Evolutionary conservation across 805 yeast genomes (phyloP), one percentile per base, ranked within the genome.

Genomic region (Maudiozyma pseudohumilis): DNA sequence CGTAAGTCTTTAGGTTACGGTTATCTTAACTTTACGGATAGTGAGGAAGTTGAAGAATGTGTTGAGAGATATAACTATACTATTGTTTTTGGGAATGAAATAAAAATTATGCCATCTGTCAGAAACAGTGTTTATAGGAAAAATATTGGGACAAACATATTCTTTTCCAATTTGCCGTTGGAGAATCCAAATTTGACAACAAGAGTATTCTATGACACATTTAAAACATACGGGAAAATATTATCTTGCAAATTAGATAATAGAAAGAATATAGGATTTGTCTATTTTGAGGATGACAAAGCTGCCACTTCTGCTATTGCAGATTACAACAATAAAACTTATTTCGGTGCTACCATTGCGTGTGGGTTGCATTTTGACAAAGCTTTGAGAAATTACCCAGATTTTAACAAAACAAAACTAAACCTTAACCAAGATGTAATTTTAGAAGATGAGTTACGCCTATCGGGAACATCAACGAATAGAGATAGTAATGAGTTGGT

Each of bases 1-100:
- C 70, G 70, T 15, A 59, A 68, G 34, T 74, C 87, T 1, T 60
- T 84, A 40, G 81, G 86, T 3, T 80, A 82, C 56, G 94, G 86
- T 0, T 82, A 81, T 52, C 76, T 80, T 10, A 79, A 81, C 38
- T 79, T 78, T 50, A 56, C 59, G 7, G 58, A 56, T 6, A 62
- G 65, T 32, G 49, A 55, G 4, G 80, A 74, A 35, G 85, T 84
- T 0, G 66, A 66, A 19, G 38, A 42, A 29, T 84, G 85, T 3
- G 61, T 75, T 34, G 77, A 73, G 31, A 66, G 71, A 9, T 69
- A 77, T 60, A 80, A 77, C 51, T 74, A 72, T 46, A 63, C 63
- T 2, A 48, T 44, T 2, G 46, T 72, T 1, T 47, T 54, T 26
- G 62, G 60, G 13, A 61, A 63, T 18, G 79, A 73, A 42, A 61